Base-by-base conservation (phyloP, 2,329 filamentous ascomycete genomes). In the Xylariaceae sp. region DNA sequence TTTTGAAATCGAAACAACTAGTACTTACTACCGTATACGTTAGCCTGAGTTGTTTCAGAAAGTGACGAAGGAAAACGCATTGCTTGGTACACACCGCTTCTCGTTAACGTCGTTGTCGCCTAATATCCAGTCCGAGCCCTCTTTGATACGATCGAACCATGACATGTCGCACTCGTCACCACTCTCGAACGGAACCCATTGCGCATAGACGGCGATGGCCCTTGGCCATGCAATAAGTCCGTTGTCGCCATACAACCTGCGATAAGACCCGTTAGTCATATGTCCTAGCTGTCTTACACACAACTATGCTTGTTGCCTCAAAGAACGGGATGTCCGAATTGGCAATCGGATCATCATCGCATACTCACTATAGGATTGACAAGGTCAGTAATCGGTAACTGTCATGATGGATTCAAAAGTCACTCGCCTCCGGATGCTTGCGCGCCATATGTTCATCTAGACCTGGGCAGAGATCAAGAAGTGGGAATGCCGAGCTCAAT, bases 171-270 rank as follows among this genome's bases (percentile, higher is more conserved):
- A 71, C 46, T 56, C 57, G 55, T 75, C 73, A 1, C 57, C 60
- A 47, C 62, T 60, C 47, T 47, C 62, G 16, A 73, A 68, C 1
- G 75, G 75, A 1, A 75, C 73, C 71, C 73, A 79, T 53, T 79
- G 75, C 4, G 75, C 76, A 40, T 76, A 79, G 11, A 78, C 67
- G 5, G 77, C 61, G 16, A 78, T 75, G 0, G 65, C 60, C 0
- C 70, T 66, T 1, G 73, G 73, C 66, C 71, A 75, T 6, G 60
- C 63, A 18, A 69, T 66, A 5, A 68, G 50, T 1, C 70, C 69
- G 40, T 71, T 57, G 14, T 69, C 57, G 4, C 71, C 69, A 38
- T 73, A 69, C 11, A 70, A 28, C 22, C 22, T 28, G 22, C 22
- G 22, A 28, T 28, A 28, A 28, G 22, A 28, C 22, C 22, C 22